These are phyloP conservation scores for Serendipita sp. DNA, from an alignment of 768 basidiomycete species.

Conservation along the genomic window DNA sequence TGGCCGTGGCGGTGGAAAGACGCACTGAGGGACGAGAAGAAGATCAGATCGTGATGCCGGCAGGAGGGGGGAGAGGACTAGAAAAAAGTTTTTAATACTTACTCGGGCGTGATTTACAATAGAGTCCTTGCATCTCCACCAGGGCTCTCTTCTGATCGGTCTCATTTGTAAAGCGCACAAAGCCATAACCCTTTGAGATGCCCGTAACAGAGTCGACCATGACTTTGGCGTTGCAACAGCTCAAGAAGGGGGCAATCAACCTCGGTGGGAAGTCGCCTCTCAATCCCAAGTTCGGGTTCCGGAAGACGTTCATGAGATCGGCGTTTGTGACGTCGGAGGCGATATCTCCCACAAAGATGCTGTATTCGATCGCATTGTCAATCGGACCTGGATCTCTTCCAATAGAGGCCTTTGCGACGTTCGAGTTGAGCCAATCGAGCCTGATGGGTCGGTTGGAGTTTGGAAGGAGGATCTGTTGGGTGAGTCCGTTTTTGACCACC, in stretches of 20 bases:
- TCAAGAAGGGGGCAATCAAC: conserved; percentile 74
- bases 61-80: conserved; percentile 14
- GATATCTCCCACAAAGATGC: conserved; percentile 88
- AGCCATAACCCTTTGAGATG: conserved; percentile 80
- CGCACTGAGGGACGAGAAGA: conserved; percentile 42
- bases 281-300: conserved; percentile 73
- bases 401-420: conserved; percentile 23
- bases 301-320: conserved; percentile 87
- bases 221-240: conserved; percentile 91
- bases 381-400: conserved; percentile 29
- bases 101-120: conserved; percentile 82
- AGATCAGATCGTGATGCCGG: conserved; percentile 4
- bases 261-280: conserved; percentile 61
- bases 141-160: conserved; percentile 78
- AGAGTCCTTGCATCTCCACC: conserved; percentile 82
- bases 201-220: conserved; percentile 87
- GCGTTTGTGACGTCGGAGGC: conserved; percentile 87
- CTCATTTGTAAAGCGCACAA: conserved; percentile 83
- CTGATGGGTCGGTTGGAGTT: conserved; percentile 71
- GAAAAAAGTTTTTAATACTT: conserved; percentile 18
- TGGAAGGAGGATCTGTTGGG: conserved; percentile 48
- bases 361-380: conserved; percentile 52
- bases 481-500: conserved; percentile 17
- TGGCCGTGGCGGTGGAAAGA: conserved; percentile 78
- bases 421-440: conserved; percentile 49